These are phyloP conservation scores for Hypoxylon rickii DNA, from an alignment of 495 filamentous ascomycete genomes.

Conservation along the genomic window DNA sequence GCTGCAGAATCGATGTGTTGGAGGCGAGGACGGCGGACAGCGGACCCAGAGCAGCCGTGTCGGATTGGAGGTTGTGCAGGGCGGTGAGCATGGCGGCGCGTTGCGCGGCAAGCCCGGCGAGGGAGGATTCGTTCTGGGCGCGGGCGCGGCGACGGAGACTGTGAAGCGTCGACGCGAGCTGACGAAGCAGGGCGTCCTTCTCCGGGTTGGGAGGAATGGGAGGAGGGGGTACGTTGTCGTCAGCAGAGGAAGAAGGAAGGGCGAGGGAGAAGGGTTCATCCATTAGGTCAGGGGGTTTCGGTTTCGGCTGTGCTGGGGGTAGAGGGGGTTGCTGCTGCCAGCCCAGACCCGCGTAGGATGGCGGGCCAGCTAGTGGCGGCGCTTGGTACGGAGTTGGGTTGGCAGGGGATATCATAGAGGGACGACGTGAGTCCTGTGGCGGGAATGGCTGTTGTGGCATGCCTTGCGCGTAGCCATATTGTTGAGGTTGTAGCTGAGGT, in stretches of 20 bases:
- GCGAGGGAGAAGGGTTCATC: conserved; percentile 68
- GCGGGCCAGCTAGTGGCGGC: conserved; percentile 12
- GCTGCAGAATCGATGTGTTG: conserved; percentile 78
- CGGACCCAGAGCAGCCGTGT: conserved; percentile 69
- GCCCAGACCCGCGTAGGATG: conserved; percentile 23
- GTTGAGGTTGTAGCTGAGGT: conserved; percentile 32
- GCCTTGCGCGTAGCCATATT: too few relatives aligned
- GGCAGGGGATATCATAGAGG: conserved; percentile 33
- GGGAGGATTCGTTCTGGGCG: conserved; percentile 67
- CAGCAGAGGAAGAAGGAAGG: conserved; percentile 58
- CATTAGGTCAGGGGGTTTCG: conserved; percentile 65
- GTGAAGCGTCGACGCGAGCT: conserved; percentile 71
- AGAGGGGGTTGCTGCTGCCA: too few relatives aligned
- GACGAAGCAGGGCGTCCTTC: conserved; percentile 84
- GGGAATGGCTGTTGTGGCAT: conserved; percentile 22
- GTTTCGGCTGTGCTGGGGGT: conserved; percentile 36
- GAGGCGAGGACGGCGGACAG: conserved; percentile 70
- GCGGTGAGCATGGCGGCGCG: conserved; percentile 74
- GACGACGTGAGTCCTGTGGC: conserved; percentile 35
- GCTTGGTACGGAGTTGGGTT: conserved; percentile 30
- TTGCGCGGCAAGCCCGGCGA: conserved; percentile 77
- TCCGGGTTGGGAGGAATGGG: conserved; percentile 96
- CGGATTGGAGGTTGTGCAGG: conserved; percentile 66
- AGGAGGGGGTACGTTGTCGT: conserved; percentile 58
- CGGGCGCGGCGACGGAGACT: conserved; percentile 66